Conservation (phyloP, 768 basidiomycete genomes). For the Pisolithus orientalis region DNA sequence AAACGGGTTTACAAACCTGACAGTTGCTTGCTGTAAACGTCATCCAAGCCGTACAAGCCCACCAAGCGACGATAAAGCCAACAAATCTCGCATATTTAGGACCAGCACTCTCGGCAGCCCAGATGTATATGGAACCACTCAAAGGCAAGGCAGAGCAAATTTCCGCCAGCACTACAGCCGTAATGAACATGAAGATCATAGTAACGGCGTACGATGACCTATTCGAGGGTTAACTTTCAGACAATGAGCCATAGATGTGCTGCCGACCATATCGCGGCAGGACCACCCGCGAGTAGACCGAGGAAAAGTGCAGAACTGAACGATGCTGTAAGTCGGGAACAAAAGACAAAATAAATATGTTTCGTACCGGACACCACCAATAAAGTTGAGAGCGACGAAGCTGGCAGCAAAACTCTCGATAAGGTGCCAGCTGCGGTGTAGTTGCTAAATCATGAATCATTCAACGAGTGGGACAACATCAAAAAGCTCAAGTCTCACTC, state of each 20-base stretch:
- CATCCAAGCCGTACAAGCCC: conserved; percentile 95
- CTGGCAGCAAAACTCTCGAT: conserved; percentile 85
- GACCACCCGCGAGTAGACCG: conserved; percentile 79
- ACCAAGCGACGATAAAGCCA: conserved; percentile 90
- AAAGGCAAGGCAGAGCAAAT: conserved; percentile 85
- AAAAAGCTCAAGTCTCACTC: conserved; percentile 2
- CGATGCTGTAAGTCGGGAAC: background rate
- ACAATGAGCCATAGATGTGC: conserved; percentile 8
- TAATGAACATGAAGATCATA: conserved; percentile 82
- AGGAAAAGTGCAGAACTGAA: conserved; percentile 70
- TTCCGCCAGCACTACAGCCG: conserved; percentile 81
- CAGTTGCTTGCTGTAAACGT: conserved; percentile 87
- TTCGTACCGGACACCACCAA: conserved; percentile 72
- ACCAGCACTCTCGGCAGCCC: conserved; percentile 91
- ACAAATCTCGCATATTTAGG: conserved; percentile 81
- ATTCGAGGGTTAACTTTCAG: background rate
- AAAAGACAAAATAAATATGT: background rate
- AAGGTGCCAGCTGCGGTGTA: conserved; percentile 81
- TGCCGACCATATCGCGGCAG: conserved; percentile 73
- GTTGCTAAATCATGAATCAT: conserved; percentile 44
- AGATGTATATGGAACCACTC: conserved; percentile 90
- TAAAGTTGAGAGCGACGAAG: conserved; percentile 87
- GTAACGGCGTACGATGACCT: conserved; percentile 86
- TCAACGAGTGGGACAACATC: background rate
- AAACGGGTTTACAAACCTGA: conserved; percentile 44